Evolutionary conservation across 306 rosid species (phyloP).

Genomic region (Begonia loranthoides): DNA sequence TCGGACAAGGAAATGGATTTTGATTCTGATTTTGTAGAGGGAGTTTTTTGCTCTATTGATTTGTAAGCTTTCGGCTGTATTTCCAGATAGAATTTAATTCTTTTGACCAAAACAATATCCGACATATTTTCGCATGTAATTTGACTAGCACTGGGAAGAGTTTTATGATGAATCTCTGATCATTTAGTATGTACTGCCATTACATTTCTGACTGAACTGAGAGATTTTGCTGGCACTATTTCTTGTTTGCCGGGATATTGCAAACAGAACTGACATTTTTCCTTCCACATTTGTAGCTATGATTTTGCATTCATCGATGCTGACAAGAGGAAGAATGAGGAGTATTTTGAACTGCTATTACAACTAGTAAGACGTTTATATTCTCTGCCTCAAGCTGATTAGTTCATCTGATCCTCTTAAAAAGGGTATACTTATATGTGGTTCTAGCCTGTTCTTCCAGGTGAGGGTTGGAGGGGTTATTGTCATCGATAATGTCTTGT

Average conservation of each 20-base stretch:
- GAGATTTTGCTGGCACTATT: no score
- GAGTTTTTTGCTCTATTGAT: no score
- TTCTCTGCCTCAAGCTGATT: not conserved
- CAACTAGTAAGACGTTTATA: conserved; percentile 49
- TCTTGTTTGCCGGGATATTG: conserved; percentile 4
- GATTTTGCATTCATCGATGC: conserved; percentile 95
- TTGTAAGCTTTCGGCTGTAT: not conserved
- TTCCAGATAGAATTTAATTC: not conserved
- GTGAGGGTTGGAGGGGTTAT: conserved; percentile 79
- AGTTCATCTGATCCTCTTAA: not conserved
- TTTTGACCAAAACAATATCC: not conserved
- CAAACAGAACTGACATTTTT: no score
- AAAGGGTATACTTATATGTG: not conserved
- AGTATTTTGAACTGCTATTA: conserved; percentile 62
- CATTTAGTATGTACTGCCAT: no score
- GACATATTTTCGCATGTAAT: not conserved
- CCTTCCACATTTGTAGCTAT: conserved; percentile 44
- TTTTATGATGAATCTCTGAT: no score
- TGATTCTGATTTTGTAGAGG: no score
- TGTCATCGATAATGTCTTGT: conserved; percentile 82
- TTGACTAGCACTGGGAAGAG: no score
- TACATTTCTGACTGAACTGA: no score
- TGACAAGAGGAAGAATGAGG: conserved; percentile 71
- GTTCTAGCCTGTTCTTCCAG: conserved; percentile 26
- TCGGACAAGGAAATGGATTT: no score